phyloP scores from a whole-genome alignment of 768 basidiomycete species.

The Lanmaoa rubissima region DNA sequence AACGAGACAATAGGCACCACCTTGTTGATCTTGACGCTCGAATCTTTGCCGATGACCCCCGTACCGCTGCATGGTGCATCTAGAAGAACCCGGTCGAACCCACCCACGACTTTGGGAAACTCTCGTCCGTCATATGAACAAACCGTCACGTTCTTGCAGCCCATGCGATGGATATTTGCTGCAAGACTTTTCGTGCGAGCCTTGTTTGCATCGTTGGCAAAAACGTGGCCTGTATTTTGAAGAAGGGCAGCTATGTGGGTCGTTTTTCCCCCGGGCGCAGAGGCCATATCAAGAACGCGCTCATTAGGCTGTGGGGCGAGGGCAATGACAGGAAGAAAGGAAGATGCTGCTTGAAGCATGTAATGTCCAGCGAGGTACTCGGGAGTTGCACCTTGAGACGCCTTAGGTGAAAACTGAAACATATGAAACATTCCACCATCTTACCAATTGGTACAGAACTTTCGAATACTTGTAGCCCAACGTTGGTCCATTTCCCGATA shows the following conservation, averaged over 20 bases:
- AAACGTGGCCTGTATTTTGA: constrained; percentile 96
- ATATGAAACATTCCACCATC: constrained; percentile 1
- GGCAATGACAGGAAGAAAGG: constrained; percentile 98
- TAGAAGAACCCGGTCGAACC: constrained; percentile 94
- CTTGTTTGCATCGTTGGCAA: constrained; percentile 97
- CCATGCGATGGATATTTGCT: constrained; percentile 94
- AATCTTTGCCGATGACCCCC: constrained; percentile 97
- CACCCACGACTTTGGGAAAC: constrained; percentile 98
- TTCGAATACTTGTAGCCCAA: constrained; percentile 98
- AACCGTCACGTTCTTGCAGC: constrained; percentile 96
- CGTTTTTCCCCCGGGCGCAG: constrained; percentile 96
- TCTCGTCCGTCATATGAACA: constrained; percentile 97
- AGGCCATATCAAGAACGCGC: constrained; percentile 96
- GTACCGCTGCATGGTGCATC: constrained; percentile 99
- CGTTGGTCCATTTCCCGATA: constrained; percentile 99
- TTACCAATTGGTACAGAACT: constrained; percentile 89
- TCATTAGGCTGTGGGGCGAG: constrained; percentile 91
- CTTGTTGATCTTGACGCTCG: constrained; percentile 98
- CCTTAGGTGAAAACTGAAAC: not conserved
- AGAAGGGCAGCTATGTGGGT: constrained; percentile 96
- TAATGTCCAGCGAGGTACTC: constrained; percentile 99
- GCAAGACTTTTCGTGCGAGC: constrained; percentile 93
- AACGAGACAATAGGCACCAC: constrained; percentile 39
- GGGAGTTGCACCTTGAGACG: constrained; percentile 76
- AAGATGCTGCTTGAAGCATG: constrained; percentile 98